A percentile compares a stretch with the other conserved stretches of the same genome.
Conservation (phyloP, 2,329 filamentous ascomycete species). For the Arthrobotrys musiformis region DNA sequence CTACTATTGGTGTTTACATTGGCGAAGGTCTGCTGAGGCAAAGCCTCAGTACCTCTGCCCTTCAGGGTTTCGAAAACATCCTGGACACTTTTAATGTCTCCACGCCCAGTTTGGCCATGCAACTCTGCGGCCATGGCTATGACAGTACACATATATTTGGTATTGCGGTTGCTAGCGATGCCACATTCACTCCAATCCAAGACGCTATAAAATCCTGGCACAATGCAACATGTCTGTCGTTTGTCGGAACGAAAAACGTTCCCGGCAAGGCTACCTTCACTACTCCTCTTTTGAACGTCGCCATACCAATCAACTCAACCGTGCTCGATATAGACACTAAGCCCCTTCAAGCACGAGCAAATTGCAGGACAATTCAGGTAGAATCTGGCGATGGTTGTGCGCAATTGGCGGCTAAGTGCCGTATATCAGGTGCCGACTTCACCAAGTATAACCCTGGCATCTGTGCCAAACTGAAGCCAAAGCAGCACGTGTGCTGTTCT, state of each 20-base stretch:
- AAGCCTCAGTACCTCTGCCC: constrained; percentile 59
- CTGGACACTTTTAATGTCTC: constrained; percentile 57
- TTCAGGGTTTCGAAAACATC: constrained; percentile 60
- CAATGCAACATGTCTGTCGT: constrained; percentile 60
- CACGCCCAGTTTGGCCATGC: constrained; percentile 61
- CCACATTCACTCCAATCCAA: constrained; percentile 61
- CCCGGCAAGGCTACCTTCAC: constrained; percentile 57
- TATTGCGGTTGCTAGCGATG: constrained; percentile 61
- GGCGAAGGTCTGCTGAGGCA: constrained; percentile 60
- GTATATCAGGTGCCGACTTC: constrained; percentile 63
- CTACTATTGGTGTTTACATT: constrained; percentile 62
- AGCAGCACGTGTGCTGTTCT: constrained; percentile 63
- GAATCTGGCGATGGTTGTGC: constrained; percentile 62
- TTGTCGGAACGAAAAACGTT: constrained; percentile 55
- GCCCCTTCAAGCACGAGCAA: constrained; percentile 48
- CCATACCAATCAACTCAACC: constrained; percentile 58
- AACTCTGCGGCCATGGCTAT: constrained; percentile 61
- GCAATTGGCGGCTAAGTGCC: constrained; percentile 62
- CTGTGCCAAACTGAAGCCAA: constrained; percentile 61
- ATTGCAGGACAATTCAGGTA: constrained; percentile 61
- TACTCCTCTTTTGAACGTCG: constrained; percentile 59
- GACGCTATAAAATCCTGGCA: constrained; percentile 60
- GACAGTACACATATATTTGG: constrained; percentile 62
- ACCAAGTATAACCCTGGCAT: constrained; percentile 62
- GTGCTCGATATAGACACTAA: constrained; percentile 50